phyloP scores from a whole-genome alignment of 2,329 filamentous ascomycete species.

The Fusarium aywerte region DNA sequence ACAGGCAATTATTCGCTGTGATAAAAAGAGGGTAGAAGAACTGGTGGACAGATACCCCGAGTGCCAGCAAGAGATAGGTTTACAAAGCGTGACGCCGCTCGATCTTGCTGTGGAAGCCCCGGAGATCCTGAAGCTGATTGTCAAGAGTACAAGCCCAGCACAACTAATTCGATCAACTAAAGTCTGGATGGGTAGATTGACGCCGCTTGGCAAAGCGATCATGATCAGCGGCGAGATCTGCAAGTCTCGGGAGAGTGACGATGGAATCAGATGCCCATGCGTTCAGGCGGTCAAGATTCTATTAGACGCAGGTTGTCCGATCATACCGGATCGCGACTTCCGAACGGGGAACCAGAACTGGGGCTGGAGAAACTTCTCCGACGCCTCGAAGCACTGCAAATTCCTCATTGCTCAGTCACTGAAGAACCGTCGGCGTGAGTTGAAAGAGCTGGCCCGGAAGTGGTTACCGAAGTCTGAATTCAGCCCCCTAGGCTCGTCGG shows the following conservation, averaged over 20 bases:
- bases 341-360: too few species aligned
- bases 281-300: background rate
- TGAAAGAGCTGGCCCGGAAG: background rate
- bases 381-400: background rate
- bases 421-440: rapidly evolving
- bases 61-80: background rate
- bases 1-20: background rate
- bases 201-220: background rate
- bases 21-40: background rate
- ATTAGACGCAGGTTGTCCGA: background rate
- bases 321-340: background rate
- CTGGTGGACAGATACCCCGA: background rate
- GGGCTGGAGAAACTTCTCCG: too few species aligned
- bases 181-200: rapidly evolving
- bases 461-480: background rate
- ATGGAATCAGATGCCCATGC: background rate
- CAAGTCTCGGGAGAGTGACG: rapidly evolving
- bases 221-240: background rate
- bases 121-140: background rate
- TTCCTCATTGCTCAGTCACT: background rate
- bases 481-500: rapidly evolving
- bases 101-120: background rate
- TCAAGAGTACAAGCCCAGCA: rapidly evolving
- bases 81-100: background rate
- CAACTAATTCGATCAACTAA: background rate